A percentile compares a stretch with the other conserved stretches of the same genome.
Evolutionary conservation across 805 yeast genomes (phyloP).

Genomic region (Komagataella populi): DNA sequence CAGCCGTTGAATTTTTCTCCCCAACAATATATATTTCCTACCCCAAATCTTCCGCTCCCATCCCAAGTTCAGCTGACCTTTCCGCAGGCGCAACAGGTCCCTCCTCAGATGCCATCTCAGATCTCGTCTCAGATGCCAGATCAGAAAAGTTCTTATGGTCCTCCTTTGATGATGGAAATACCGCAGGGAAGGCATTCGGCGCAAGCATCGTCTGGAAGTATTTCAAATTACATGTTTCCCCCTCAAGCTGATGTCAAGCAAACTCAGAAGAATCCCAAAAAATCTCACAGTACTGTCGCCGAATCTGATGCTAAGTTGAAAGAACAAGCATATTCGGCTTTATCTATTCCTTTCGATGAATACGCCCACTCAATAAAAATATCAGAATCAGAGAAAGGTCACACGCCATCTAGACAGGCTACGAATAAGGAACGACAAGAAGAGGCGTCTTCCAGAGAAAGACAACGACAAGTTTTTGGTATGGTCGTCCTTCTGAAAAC

Average conservation of each 20-base stretch:
- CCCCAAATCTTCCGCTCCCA: not conserved
- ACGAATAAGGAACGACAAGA: slow-evolving; percentile 7
- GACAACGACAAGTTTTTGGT: slow-evolving; percentile 67
- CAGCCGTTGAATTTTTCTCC: not conserved
- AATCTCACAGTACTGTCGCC: not conserved
- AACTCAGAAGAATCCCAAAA: not conserved
- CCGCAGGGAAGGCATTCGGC: slow-evolving; percentile 16
- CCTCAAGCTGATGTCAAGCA: not conserved
- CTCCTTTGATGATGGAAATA: slow-evolving; percentile 8
- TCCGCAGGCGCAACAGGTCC: not conserved
- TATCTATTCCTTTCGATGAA: slow-evolving; percentile 20
- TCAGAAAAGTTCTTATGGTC: slow-evolving; percentile 2
- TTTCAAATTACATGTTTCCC: slow-evolving; percentile 7
- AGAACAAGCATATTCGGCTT: slow-evolving; percentile 20
- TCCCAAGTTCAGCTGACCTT: not conserved
- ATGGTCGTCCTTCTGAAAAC: slow-evolving; percentile 66
- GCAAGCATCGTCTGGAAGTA: slow-evolving; percentile 19
- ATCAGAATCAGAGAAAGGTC: slow-evolving; percentile 14
- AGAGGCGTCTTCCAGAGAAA: slow-evolving; percentile 21
- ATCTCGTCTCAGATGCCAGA: not conserved
- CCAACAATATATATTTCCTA: slow-evolving; percentile 2
- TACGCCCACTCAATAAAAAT: slow-evolving; percentile 20
- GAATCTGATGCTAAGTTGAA: slow-evolving; percentile 19
- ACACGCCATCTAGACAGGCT: slow-evolving; percentile 3
- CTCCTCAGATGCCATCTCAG: not conserved